phyloP scores from a whole-genome alignment of 2,329 filamentous ascomycete species.

The Colletotrichum trifolii region DNA sequence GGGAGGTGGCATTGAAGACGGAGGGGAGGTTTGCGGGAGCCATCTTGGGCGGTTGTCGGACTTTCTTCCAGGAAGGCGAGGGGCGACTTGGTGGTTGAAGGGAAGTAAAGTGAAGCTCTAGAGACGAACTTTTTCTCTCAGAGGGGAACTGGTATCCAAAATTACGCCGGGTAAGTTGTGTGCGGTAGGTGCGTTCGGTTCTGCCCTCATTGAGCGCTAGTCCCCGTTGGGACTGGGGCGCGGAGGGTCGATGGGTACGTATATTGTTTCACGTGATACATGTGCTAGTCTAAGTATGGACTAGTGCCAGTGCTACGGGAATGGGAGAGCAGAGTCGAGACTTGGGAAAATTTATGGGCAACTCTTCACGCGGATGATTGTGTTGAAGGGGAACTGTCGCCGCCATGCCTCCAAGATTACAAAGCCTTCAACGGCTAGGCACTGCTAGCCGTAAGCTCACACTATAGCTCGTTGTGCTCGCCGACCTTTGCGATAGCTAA shows the following conservation, averaged over 20 bases:
- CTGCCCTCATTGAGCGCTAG: slow-evolving; percentile 26
- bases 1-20: slow-evolving; percentile 94
- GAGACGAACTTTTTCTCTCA: too few species aligned
- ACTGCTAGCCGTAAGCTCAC: slow-evolving; percentile 66
- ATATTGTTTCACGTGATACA: slow-evolving; percentile 44
- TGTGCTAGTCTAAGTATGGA: slow-evolving; percentile 40
- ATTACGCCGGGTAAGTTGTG: slow-evolving; percentile 22
- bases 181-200: slow-evolving; percentile 19
- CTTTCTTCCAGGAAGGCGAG: slow-evolving; percentile 36
- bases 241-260: neutral
- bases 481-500: slow-evolving; percentile 38
- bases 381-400: slow-evolving; percentile 38
- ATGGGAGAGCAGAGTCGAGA: slow-evolving; percentile 7
- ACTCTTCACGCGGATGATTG: slow-evolving; percentile 32
- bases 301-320: slow-evolving; percentile 11
- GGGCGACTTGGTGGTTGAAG: slow-evolving; percentile 41
- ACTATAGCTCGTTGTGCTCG: neutral
- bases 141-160: neutral
- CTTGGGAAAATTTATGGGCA: slow-evolving; percentile 36
- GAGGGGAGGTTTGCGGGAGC: slow-evolving; percentile 93
- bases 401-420: slow-evolving; percentile 76
- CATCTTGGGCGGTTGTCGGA: slow-evolving; percentile 72
- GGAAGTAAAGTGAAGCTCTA: slow-evolving; percentile 25
- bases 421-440: slow-evolving; percentile 68
- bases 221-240: neutral